Base-by-base conservation (phyloP, 768 basidiomycete species). In the Pleurotus tuoliensis region DNA sequence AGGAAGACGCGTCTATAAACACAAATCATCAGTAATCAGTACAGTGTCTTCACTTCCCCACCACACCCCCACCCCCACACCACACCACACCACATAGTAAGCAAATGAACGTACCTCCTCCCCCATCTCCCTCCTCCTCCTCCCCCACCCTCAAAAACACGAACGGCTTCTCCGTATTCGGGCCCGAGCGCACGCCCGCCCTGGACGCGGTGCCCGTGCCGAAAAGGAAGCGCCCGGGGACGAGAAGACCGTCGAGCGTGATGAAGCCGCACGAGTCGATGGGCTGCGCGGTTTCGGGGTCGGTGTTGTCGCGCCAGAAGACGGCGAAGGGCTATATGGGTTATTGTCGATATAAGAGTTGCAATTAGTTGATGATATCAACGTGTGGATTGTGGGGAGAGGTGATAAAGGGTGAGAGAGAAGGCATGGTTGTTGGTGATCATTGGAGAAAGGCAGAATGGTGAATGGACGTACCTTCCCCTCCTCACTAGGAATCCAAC, bases 401-500 rank as follows among this genome's bases (percentile, higher is more conserved):
- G n/a, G n/a, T n/a, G n/a, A n/a, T n/a, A n/a, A n/a, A n/a, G n/a
- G n/a, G n/a, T n/a, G n/a, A n/a, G n/a, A n/a, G n/a, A n/a, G n/a
- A n/a, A n/a, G n/a, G n/a, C n/a, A n/a, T n/a, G n/a, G n/a, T n/a
- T n/a, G n/a, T n/a, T n/a, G n/a, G n/a, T n/a, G n/a, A n/a, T n/a
- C n/a, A n/a, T n/a, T n/a, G n/a, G n/a, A n/a, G n/a, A n/a, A n/a
- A n/a, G n/a, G n/a, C n/a, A n/a, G n/a, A n/a, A n/a, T n/a, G n/a
- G n/a, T n/a, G n/a, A 30, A 8, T 30, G 30, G 20, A 43, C 70
- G 2, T 57, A 84, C 86, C 74, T 84, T 76, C 22, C 84, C 86
- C 22, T 72, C 71, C 49, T 81, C 75, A 56, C 86, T 80, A 5
- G 84, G 80, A 61, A 90, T 82, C 86, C 86, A 89, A 63, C 88